phyloP scores from a whole-genome alignment of 1,284 basidiomycete genomes.

The Malassezia slooffiae region DNA sequence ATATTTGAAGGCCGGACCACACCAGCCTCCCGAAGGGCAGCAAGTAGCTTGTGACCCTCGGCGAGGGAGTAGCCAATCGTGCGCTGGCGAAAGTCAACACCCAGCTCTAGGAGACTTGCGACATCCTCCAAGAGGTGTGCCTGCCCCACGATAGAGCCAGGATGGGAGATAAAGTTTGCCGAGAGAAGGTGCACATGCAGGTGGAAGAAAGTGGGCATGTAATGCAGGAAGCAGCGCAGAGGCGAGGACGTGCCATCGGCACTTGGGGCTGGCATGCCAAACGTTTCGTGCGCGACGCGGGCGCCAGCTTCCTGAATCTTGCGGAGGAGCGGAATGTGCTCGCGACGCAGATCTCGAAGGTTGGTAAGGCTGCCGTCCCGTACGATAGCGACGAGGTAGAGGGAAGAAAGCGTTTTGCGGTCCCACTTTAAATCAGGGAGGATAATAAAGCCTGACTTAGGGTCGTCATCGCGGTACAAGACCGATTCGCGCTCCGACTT shows the following conservation, averaged over 20 bases:
- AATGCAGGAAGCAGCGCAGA: constrained; percentile 76
- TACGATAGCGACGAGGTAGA: constrained; percentile 47
- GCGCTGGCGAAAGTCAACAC: constrained; percentile 56
- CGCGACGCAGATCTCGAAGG: constrained; percentile 50
- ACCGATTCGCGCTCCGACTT: constrained; percentile 67
- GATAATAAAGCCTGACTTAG: constrained; percentile 57
- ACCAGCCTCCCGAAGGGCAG: constrained; percentile 44
- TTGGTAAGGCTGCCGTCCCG: constrained; percentile 42
- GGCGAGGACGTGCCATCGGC: constrained; percentile 15
- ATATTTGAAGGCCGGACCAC: too few species aligned
- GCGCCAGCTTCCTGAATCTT: constrained; percentile 57
- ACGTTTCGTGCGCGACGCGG: constrained; percentile 55
- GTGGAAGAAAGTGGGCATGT: constrained; percentile 88
- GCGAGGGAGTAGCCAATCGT: constrained; percentile 74
- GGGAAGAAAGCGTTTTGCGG: constrained; percentile 53
- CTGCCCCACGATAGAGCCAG: constrained; percentile 60
- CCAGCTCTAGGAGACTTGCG: constrained; percentile 58
- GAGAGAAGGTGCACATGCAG: constrained; percentile 89
- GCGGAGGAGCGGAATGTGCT: constrained; percentile 62
- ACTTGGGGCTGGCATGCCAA: constrained; percentile 55
- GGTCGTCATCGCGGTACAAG: constrained; percentile 56
- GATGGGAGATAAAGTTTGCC: constrained; percentile 28
- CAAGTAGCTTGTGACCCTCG: constrained; percentile 63
- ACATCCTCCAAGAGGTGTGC: constrained; percentile 87
- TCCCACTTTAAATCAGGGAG: constrained; percentile 57